These are phyloP conservation scores for Onygenales sp. DNA, from an alignment of 2,329 filamentous ascomycete species.

Conservation along the genomic window DNA sequence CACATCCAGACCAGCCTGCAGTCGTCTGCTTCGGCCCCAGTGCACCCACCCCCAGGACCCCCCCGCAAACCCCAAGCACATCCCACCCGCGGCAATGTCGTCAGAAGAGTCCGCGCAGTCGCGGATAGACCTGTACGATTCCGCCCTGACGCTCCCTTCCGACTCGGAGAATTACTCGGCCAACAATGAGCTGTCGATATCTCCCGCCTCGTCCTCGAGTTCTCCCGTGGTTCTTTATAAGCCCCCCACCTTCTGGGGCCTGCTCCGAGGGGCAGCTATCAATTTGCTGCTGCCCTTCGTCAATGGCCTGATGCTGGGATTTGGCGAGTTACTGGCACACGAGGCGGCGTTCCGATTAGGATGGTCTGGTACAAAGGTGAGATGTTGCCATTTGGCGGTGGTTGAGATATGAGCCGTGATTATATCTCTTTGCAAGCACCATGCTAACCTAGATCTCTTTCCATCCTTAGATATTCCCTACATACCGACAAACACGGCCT, in stretches of 20 bases:
- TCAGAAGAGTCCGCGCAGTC: constrained; percentile 21
- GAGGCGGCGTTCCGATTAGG: constrained; percentile 88
- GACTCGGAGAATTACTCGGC: constrained; percentile 40
- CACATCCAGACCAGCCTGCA: too few species aligned
- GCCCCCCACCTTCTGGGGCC: constrained; percentile 76
- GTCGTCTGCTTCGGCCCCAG: not conserved
- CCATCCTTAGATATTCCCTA: constrained; percentile 44
- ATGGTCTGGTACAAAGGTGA: constrained; percentile 89
- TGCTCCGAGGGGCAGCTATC: constrained; percentile 82
- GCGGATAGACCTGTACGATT: constrained; percentile 32
- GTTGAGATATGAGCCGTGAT: not conserved
- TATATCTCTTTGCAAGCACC: not conserved
- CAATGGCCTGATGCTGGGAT: constrained; percentile 96
- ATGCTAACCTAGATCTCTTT: constrained; percentile 8
- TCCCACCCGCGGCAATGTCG: constrained; percentile 32
- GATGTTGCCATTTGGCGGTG: constrained; percentile 15
- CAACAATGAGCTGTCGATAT: constrained; percentile 27
- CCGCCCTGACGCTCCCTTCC: constrained; percentile 36
- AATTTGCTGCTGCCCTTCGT: constrained; percentile 93
- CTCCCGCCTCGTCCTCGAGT: constrained; percentile 25
- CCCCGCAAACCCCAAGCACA: constrained; percentile 40
- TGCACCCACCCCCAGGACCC: not conserved
- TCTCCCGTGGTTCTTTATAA: constrained; percentile 67
- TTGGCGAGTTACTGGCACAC: constrained; percentile 93
- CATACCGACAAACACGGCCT: constrained; percentile 53